Percentiles rank a stretch among this genome's conserved stretches.
Conservation (phyloP, 2,329 filamentous ascomycete genomes). For the Hirsutella minnesotensis region DNA sequence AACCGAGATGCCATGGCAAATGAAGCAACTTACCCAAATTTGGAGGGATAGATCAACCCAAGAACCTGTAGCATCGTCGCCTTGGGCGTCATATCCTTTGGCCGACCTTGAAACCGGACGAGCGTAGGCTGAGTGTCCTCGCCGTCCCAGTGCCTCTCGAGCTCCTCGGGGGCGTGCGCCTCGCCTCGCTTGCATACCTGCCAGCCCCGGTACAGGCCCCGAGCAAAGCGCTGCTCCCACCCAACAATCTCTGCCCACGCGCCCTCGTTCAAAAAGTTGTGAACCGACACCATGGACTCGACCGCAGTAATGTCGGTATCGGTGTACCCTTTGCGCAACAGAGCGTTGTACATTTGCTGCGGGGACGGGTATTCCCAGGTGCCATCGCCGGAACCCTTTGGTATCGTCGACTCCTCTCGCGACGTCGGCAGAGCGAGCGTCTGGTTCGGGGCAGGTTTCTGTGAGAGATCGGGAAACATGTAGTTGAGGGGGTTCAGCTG, state of each 20-base stretch:
- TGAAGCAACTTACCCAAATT: slow-evolving; percentile 52
- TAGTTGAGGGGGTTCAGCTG: slow-evolving; percentile 70
- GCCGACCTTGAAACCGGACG: slow-evolving; percentile 78
- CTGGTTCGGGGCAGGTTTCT: slow-evolving; percentile 65
- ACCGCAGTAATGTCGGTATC: slow-evolving; percentile 90
- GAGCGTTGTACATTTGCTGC: slow-evolving; percentile 99
- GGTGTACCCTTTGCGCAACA: slow-evolving; percentile 89
- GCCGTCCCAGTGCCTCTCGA: slow-evolving; percentile 40
- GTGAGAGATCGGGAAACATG: slow-evolving; percentile 83
- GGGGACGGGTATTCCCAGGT: slow-evolving; percentile 98
- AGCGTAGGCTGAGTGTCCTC: slow-evolving; percentile 55
- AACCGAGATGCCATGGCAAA: neutral
- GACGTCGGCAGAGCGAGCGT: slow-evolving; percentile 61
- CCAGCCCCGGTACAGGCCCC: slow-evolving; percentile 62
- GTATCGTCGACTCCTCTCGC: slow-evolving; percentile 80
- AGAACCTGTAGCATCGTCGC: slow-evolving; percentile 72
- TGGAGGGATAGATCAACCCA: slow-evolving; percentile 65
- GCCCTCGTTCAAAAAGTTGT: slow-evolving; percentile 97
- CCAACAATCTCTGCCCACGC: slow-evolving; percentile 91
- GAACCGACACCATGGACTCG: slow-evolving; percentile 92
- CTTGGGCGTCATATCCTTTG: slow-evolving; percentile 84
- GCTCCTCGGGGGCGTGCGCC: slow-evolving; percentile 36
- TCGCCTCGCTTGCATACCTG: slow-evolving; percentile 64
- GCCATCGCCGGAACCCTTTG: slow-evolving; percentile 63
- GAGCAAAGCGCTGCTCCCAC: slow-evolving; percentile 80